These are phyloP conservation scores for Fusarium burgessii DNA, from an alignment of 2,329 filamentous ascomycete genomes.

Conservation along the genomic window DNA sequence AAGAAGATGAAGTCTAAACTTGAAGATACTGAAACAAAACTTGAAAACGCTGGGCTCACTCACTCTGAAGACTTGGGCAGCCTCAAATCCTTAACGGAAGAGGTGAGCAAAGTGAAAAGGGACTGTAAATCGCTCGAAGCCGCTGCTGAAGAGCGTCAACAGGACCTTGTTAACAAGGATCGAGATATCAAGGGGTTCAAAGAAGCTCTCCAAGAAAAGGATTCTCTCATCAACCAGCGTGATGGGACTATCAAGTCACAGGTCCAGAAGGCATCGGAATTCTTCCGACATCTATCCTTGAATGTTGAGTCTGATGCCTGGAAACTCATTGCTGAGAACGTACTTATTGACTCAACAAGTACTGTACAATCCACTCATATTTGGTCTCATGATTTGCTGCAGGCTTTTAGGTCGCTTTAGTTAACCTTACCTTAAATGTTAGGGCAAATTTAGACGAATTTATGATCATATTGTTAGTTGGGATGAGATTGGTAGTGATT, in stretches of 20 bases:
- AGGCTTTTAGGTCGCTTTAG: too few relatives aligned
- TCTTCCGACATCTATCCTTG: not conserved
- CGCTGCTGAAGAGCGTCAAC: not conserved
- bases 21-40: not conserved
- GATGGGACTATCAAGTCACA: not conserved
- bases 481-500: too few relatives aligned
- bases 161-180: not conserved
- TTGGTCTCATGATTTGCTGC: too few relatives aligned
- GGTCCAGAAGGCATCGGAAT: not conserved
- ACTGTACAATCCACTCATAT: not conserved
- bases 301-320: not conserved
- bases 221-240: not conserved
- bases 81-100: not conserved
- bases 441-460: too few relatives aligned
- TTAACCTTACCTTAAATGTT: too few relatives aligned
- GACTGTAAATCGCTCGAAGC: not conserved
- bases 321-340: not conserved
- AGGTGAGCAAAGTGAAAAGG: not conserved
- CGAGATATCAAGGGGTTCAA: not conserved
- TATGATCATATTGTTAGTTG: too few relatives aligned
- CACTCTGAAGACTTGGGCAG: not conserved
- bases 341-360: not conserved
- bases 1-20: too few relatives aligned
- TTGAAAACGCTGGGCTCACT: not conserved
- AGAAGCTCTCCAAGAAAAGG: not conserved